Percentiles rank a stretch among this genome's conserved stretches.
phyloP scores from a whole-genome alignment of 2,329 filamentous ascomycete genomes.

The Erysiphe pulchra region DNA sequence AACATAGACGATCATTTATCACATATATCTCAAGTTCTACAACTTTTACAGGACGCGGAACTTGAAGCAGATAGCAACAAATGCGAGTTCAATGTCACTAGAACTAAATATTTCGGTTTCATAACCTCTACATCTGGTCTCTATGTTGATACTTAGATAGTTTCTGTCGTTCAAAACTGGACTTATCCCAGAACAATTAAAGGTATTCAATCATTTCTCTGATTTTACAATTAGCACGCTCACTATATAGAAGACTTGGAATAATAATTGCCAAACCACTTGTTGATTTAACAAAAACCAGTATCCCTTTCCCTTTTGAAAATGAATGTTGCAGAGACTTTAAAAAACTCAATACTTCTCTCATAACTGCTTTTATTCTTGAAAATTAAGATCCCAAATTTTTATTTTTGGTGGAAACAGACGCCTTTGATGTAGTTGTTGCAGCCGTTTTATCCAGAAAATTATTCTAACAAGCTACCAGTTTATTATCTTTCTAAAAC shows the following conservation, averaged over 20 bases:
- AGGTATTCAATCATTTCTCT: background rate
- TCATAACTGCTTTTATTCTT: background rate
- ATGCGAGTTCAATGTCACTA: too few relatives aligned
- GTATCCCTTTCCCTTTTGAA: background rate
- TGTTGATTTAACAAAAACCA: background rate
- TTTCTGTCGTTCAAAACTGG: background rate
- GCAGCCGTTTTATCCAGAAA: background rate
- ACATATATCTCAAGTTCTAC: too few relatives aligned
- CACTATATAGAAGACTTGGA: background rate
- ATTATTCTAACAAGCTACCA: background rate
- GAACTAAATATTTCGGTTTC: slow-evolving; percentile 1
- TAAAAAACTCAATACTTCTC: background rate
- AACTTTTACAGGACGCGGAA: too few relatives aligned
- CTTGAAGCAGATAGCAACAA: too few relatives aligned
- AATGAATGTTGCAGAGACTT: background rate
- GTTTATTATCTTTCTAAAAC: background rate
- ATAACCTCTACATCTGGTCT: background rate
- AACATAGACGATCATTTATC: too few relatives aligned
- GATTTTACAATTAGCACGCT: background rate
- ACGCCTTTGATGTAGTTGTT: background rate
- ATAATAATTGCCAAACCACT: background rate
- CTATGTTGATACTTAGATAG: background rate
- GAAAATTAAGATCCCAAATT: background rate
- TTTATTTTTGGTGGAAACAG: background rate
- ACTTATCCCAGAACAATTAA: background rate